Conservation (phyloP, 2,329 filamentous ascomycete species). For the Botrytis pseudocinerea region DNA sequence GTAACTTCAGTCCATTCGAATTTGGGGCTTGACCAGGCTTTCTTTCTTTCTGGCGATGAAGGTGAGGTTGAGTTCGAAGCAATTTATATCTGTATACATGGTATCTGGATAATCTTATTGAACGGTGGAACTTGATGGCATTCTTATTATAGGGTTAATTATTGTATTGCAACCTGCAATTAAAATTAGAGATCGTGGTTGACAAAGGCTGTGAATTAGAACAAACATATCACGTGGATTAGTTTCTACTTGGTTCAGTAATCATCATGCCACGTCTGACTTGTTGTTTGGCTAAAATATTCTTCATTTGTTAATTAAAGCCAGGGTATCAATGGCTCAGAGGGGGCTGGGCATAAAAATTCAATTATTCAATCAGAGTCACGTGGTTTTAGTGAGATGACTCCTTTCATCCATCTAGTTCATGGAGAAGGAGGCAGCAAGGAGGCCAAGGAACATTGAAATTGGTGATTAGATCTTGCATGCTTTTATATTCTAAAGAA, state of each 20-base stretch:
- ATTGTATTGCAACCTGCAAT: background rate
- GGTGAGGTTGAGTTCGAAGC: background rate
- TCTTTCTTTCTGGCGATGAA: background rate
- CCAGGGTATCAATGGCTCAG: background rate
- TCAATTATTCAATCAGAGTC: rapidly evolving
- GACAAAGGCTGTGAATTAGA: background rate
- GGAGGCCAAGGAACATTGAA: no score
- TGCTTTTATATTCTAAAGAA: no score
- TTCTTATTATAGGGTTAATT: background rate
- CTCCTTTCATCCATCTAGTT: background rate
- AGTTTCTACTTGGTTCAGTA: background rate
- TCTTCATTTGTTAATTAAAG: no score
- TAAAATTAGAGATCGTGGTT: background rate
- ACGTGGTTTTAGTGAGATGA: background rate
- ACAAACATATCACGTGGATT: background rate
- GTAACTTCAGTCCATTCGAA: background rate
- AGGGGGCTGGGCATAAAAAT: rapidly evolving
- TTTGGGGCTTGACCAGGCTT: background rate
- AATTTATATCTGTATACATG: background rate
- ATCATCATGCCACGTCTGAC: background rate
- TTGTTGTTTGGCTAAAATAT: background rate
- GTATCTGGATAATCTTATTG: background rate
- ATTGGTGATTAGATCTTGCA: no score
- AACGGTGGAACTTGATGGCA: rapidly evolving
- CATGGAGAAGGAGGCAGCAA: background rate